phyloP scores from a whole-genome alignment of 768 basidiomycete genomes.

The Leccinum disarticulatum region DNA sequence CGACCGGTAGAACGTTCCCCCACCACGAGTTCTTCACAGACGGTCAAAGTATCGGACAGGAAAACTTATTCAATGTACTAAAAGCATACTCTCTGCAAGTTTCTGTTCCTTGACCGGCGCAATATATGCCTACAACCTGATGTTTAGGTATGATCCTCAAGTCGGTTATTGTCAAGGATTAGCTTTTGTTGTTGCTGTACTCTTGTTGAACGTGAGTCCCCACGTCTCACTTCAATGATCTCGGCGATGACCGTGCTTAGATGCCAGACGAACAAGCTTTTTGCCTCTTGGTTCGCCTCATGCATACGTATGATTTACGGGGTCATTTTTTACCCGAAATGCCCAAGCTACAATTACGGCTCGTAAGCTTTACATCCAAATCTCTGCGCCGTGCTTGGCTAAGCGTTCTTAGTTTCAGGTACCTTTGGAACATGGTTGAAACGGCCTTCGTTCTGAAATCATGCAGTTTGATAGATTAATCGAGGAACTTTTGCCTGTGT shows the following conservation, averaged over 20 bases:
- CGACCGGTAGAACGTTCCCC: constrained; percentile 92
- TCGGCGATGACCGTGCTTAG: constrained; percentile 39
- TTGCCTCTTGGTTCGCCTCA: constrained; percentile 88
- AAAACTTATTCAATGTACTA: constrained; percentile 95
- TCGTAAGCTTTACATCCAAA: constrained; percentile 49
- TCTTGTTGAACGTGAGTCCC: constrained; percentile 79
- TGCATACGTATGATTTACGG: constrained; percentile 95
- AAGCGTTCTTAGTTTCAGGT: constrained; percentile 58
- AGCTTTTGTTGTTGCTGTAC: constrained; percentile 92
- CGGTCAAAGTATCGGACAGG: constrained; percentile 93
- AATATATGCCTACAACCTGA: constrained; percentile 6
- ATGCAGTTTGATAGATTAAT: constrained; percentile 87
- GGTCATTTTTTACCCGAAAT: constrained; percentile 99
- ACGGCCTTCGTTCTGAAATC: constrained; percentile 16
- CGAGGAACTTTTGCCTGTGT: constrained; percentile 88
- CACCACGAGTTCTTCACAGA: constrained; percentile 96
- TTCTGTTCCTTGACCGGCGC: background rate
- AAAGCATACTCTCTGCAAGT: constrained; percentile 94
- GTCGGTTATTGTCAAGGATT: constrained; percentile 98
- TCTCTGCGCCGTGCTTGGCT: background rate
- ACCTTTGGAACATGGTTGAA: constrained; percentile 15
- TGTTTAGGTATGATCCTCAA: constrained; percentile 75
- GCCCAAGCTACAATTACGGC: constrained; percentile 92
- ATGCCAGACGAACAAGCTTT: constrained; percentile 99
- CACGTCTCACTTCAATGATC: background rate